Evolutionary conservation across 768 basidiomycete species (phyloP), one percentile per base, ranked within the genome.

Genomic region (Sutorius australiensis): DNA sequence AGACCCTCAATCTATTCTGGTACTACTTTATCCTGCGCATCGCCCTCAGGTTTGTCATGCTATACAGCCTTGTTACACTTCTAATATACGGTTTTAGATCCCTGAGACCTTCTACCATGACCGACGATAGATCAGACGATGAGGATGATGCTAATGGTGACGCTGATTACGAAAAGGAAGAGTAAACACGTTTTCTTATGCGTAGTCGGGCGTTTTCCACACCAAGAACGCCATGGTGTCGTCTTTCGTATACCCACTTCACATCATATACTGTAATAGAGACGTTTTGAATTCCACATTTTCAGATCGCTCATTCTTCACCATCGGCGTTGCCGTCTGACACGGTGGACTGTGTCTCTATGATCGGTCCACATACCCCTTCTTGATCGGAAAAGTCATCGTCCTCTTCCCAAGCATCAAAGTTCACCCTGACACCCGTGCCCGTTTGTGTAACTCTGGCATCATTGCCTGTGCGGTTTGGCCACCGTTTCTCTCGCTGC

Each of bases 1-100:
- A 94, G 66, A 60, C 81, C 37, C 76, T 99, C 61, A 98, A 98
- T 66, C 54, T 95, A 24, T 97, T 97, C 77, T 98, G 95, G 95
- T 95, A 90, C 68, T 83, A 77, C 71, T 75, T 93, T 27, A 93
- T 98, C 67, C 70, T 80, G 67, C 83, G 92, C 49, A 87, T 95
- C 47, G 75, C 87, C 14, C 69, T 78, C 45, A 79, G 88, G 91
- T 92, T 57, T 40, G 84, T 73, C 40, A 12, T 31, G 0, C 19
- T 21, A 30, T n/a, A 14, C 28, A 24, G 2, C 12, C 16, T 14
- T 51, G 27, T 5, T 39, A 31, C 54, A 17, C n/a, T 36, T 38
- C 50, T 63, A 30, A 67, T 43, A 5, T 31, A 46, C 14, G 48
- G 2, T 12, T 12, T 14, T 54, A 92, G 89, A 42, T 83, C 83